Base-by-base conservation (phyloP, 2,329 filamentous ascomycete genomes). In the Nemania sp. region DNA sequence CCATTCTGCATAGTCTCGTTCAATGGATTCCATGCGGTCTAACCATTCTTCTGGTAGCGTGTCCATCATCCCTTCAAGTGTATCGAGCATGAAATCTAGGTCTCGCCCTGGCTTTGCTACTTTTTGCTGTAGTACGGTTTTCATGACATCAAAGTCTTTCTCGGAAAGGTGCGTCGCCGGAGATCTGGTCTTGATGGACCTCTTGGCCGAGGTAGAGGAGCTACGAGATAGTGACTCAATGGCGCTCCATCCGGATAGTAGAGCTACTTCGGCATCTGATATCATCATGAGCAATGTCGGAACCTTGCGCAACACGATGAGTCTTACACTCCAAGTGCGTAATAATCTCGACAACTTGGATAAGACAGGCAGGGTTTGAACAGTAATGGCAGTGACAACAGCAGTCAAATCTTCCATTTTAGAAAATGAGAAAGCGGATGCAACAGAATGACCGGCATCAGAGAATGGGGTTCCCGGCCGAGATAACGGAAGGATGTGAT, bases 351-450 rank as follows among this genome's bases (percentile, higher is more conserved):
- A 87, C 20, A 99, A 77, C 56, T 84, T 87, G 10, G 91, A 89
- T 43, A 97, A 78, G 60, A 90, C 88, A 1, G 95, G 95, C 18
- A 99, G 81, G 3, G 92, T 87, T 71, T 95, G 91, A n/a, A 99
- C 78, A 17, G 97, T 90, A 35, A 94, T 96, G 29, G 93, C 91
- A 1, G 95, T 97, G 58, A 98, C 85, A 48, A 98, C 83, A 21
- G 94, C 91, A 9, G 92, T 93, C 69, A 97, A 87, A 74, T 98
- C 95, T 68, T 95, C 92, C 80, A 98, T 86, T 62, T 84, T 87
- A 64, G 84, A 85, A 74, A 90, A 90, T 43, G 80, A 78, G 32
- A 71, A 78, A 68, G 67, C 78, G 67, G 71, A 79, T 71, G 72
- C 75, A 69, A 74, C 66, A 11, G 77, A 74, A 17, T 71, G 71